Evolutionary conservation across 176 grass and related monocot species (phyloP), one percentile per base, ranked within the genome.

Genomic region (Bothriochloa decipiens): DNA sequence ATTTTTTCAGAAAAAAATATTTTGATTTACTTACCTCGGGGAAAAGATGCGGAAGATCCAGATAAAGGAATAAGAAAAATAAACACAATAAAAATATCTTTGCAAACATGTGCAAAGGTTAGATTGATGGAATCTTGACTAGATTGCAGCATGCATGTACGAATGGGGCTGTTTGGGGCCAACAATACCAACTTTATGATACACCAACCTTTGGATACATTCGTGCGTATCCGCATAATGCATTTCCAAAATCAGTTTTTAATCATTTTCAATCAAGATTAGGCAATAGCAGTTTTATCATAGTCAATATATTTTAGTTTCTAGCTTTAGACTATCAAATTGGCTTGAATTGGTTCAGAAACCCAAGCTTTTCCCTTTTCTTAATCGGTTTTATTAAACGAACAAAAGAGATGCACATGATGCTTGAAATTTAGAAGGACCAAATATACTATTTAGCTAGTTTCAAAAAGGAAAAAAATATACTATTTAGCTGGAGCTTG

Each of bases 151-250:
- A 12, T 68, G 78, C 20, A 27, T 81, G 57, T 77, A 77, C 22
- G 52, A 70, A 35, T 85, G 72, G 43, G 72, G 43, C 14, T 72
- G 43, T 86, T 55, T 74, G 25, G 65, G 32, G 33, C 14, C 83
- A 86, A 90, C 65, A 49, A 60, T 74, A 67, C 17, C 36, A 32
- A 74, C 36, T 83, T 76, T 49, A 79, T 74, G 84, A 35, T 42
- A 17, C 61, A 74, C 47, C 26, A 87, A 87, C 74, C 37, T 87
- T 83, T 83, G 49, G 75, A 83, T 68, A 49, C 32, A 79, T 41
- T 20, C 32, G 23, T 26, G 63, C 33, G 3, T 37, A 22, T 80
- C 22, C 35, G 4, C 20, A 72, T 70, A 47, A 68, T 35, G 49
- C 43, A 71, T 62, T 33, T 35, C 6, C 6, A 14, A 11, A n/a